Evolutionary conservation across 2,329 filamentous ascomycete species (phyloP).

Genomic region (Clonostachys byssicola): DNA sequence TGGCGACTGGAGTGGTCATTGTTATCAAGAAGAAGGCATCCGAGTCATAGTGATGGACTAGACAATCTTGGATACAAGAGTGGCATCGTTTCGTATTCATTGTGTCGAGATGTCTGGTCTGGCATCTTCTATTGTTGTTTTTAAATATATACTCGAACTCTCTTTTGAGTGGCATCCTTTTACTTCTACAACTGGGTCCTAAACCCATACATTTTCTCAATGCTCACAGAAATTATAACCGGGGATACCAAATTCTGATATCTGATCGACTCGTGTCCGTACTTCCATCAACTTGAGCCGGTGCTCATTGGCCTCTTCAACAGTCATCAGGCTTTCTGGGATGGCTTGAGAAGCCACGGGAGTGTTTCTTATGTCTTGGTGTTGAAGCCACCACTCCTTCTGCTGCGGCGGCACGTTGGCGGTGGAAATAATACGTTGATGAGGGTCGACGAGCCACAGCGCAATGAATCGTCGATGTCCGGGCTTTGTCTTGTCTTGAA

Average conservation of each 20-base stretch:
- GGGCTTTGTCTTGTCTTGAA: conserved; percentile 38
- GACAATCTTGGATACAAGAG: too few relatives aligned
- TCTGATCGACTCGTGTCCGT: not conserved
- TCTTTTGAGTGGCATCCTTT: too few relatives aligned
- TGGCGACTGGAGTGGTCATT: conserved; percentile 15
- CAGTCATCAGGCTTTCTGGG: not conserved
- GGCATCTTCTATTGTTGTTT: too few relatives aligned
- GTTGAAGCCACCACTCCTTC: conserved; percentile 16
- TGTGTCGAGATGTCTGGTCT: too few relatives aligned
- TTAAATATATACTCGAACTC: too few relatives aligned
- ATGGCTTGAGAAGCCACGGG: not conserved
- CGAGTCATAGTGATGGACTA: too few relatives aligned
- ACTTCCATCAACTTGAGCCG: conserved; percentile 2
- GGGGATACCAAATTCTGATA: not conserved
- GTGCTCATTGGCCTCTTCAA: conserved; percentile 4
- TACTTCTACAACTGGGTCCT: too few relatives aligned
- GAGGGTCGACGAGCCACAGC: conserved; percentile 49
- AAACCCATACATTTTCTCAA: not conserved
- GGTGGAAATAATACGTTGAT: conserved; percentile 23
- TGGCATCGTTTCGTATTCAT: too few relatives aligned
- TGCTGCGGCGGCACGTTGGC: conserved; percentile 26
- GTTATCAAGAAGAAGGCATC: conserved; percentile 18
- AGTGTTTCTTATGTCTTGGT: too few relatives aligned
- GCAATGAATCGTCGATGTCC: conserved; percentile 49
- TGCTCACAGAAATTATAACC: conserved; percentile 2